Evolutionary conservation across 140 eudicot genomes (phyloP).

Genomic region (Cichorium intybus): DNA sequence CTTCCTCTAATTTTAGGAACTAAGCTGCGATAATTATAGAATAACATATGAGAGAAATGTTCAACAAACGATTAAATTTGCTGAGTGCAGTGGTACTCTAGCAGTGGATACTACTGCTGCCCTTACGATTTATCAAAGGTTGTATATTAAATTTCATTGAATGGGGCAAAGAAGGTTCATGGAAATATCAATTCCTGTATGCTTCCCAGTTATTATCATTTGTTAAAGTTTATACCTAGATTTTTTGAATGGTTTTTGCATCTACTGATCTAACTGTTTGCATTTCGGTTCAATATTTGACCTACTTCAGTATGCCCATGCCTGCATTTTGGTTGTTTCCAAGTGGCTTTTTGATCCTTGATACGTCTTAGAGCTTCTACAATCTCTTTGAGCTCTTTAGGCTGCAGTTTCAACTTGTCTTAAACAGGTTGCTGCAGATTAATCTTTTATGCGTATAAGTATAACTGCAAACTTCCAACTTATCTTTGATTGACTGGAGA

Average conservation of each 20-base stretch:
- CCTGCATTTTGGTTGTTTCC: constrained; percentile 23
- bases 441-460: constrained; percentile 19
- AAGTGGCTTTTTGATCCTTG: constrained; percentile 18
- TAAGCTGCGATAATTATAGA: background rate
- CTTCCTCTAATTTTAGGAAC: constrained; percentile 13
- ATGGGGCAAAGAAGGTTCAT: background rate
- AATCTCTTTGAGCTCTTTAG: constrained; percentile 21
- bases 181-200: background rate
- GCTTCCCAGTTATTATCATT: background rate
- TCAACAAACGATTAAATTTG: background rate
- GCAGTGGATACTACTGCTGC: background rate
- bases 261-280: constrained; percentile 20
- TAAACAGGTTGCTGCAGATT: constrained; percentile 24
- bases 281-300: constrained; percentile 8
- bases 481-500: constrained; percentile 23
- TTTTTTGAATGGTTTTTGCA: background rate
- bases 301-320: constrained; percentile 22
- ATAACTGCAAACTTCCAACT: constrained; percentile 15
- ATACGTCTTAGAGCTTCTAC: constrained; percentile 8
- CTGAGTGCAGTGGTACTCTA: background rate
- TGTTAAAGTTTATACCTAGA: background rate
- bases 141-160: background rate
- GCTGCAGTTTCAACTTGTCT: constrained; percentile 17
- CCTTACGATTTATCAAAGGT: background rate
- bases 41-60: background rate